These are phyloP conservation scores for Fusarium buharicum DNA, from an alignment of 2,329 filamentous ascomycete species.

Conservation along the genomic window DNA sequence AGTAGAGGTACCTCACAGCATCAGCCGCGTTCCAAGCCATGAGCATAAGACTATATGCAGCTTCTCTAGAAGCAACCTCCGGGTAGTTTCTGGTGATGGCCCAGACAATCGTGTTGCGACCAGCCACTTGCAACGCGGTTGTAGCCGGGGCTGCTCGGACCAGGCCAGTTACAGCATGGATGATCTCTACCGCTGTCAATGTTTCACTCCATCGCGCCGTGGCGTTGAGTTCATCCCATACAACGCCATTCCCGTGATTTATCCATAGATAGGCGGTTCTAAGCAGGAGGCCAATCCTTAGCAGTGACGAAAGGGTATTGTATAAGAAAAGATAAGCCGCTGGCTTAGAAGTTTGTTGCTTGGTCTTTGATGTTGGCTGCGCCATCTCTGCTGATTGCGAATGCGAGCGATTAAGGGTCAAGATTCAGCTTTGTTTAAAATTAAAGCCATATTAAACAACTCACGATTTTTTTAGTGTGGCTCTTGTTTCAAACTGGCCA, in stretches of 20 bases:
- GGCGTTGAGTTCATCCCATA: conserved; percentile 31
- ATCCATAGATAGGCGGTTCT: conserved; percentile 26
- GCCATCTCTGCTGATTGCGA: conserved; percentile 2
- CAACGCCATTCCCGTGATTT: conserved; percentile 16
- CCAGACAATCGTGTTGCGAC: conserved; percentile 41
- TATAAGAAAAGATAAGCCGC: conserved; percentile 27
- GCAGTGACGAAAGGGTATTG: conserved; percentile 21
- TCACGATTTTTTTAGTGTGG: not conserved
- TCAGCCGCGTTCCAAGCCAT: conserved; percentile 38
- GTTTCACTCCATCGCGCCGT: conserved; percentile 37
- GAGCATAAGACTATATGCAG: conserved; percentile 35
- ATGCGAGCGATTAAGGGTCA: not conserved
- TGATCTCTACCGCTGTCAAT: conserved; percentile 24
- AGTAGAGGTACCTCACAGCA: conserved; percentile 34
- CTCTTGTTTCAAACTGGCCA: no score
- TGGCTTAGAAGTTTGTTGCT: not conserved
- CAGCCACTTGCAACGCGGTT: conserved; percentile 35
- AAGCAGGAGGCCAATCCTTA: conserved; percentile 17
- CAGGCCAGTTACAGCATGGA: conserved; percentile 24
- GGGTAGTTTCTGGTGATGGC: conserved; percentile 40
- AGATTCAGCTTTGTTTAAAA: conserved; percentile 1
- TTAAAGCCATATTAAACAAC: not conserved
- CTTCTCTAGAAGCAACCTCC: conserved; percentile 21
- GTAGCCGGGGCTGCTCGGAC: conserved; percentile 35
- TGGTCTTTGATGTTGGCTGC: not conserved